Percentiles rank a stretch among this genome's conserved stretches.
phyloP scores from a whole-genome alignment of 805 yeast species.

The Komagataella pastoris region DNA sequence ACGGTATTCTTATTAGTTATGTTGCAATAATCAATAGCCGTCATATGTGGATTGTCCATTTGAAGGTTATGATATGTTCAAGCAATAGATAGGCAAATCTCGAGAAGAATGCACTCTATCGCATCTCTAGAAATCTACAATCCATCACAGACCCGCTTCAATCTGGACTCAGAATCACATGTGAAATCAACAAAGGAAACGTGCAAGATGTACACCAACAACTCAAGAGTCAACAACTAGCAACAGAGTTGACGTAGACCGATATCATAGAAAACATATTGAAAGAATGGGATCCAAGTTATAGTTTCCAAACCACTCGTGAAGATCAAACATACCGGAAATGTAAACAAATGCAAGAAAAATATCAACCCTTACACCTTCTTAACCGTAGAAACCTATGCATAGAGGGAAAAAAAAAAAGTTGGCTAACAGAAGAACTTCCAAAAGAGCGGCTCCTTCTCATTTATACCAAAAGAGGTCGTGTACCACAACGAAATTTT shows the following conservation, averaged over 20 bases:
- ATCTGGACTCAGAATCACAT: not conserved
- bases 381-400: not conserved
- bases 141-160: not conserved
- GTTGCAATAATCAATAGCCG: too few species aligned
- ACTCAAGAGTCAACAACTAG: too few species aligned
- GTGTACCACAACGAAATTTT: not conserved
- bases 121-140: not conserved
- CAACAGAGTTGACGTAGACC: too few species aligned
- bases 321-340: not conserved
- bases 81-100: not conserved
- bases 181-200: not conserved
- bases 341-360: not conserved
- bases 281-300: not conserved
- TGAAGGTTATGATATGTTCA: not conserved
- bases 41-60: not conserved
- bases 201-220: not conserved
- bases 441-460: not conserved
- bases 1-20: too few species aligned
- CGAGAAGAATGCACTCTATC: not conserved
- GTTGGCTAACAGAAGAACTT: not conserved
- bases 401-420: not conserved
- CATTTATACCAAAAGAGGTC: not conserved
- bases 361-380: not conserved
- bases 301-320: not conserved
- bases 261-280: too few species aligned